Conservation (phyloP, 345 rosid species). For the Eucalyptus grandis region DNA sequence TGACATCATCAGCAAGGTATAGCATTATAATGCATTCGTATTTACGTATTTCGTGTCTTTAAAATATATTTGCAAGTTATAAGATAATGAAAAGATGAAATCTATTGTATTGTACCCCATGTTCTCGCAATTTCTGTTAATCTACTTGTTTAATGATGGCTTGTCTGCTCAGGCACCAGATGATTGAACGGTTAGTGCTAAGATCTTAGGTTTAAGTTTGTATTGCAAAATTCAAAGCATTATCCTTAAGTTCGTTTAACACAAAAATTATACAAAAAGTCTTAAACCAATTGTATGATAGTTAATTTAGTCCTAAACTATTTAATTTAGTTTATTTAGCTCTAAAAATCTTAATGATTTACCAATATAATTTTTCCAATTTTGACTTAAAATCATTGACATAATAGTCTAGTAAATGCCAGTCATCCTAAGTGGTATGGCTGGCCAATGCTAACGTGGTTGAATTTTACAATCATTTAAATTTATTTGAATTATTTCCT, state of each 20-base stretch:
- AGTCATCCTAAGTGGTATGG: not conserved
- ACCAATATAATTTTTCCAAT: not conserved
- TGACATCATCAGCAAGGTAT: not conserved
- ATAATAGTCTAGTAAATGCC: not conserved
- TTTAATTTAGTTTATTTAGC: not conserved
- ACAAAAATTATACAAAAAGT: not conserved
- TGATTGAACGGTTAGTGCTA: not conserved
- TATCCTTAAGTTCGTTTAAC: not conserved
- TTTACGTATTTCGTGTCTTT: not conserved
- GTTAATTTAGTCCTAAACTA: not conserved
- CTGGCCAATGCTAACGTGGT: fast-evolving
- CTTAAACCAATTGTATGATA: not conserved
- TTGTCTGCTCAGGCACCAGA: not conserved
- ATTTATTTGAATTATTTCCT: not conserved
- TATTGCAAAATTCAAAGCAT: not conserved
- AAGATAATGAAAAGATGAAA: not conserved
- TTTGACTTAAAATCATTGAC: not conserved
- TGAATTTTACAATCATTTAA: not conserved
- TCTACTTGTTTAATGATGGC: not conserved
- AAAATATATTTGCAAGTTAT: not conserved
- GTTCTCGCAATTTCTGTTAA: not conserved
- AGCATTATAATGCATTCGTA: not conserved
- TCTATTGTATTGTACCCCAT: not conserved
- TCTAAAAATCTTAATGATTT: not conserved
- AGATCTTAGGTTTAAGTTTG: not conserved